Base-by-base conservation (phyloP, 129 eudicot genomes). In the Tagetes patula region DNA sequence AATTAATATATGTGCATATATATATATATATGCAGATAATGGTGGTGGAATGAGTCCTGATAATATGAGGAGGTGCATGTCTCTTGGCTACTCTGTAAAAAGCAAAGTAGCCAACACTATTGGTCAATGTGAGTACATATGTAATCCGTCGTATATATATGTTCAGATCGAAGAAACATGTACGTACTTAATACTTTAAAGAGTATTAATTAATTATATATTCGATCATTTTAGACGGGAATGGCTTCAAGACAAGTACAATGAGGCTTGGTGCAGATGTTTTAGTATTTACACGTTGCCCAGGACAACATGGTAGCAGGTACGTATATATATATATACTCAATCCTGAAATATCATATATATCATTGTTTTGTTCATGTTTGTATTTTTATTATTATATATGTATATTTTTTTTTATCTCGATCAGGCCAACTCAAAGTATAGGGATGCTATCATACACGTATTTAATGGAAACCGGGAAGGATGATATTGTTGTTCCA, bases 181-280 rank as follows among this genome's bases (percentile, higher is more conserved):
- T 20, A 20, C 27, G 27, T 20, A 20, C 27, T 20, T 20, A 20
- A 20, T 20, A 20, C 27, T 20, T 20, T 20, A 20, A 20, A 20
- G 27, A 20, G 27, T 20, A 20, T 20, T 20, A 20, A 20, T 20
- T 20, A 20, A 20, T 20, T 20, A 20, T 20, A 20, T 20, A 20
- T 20, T 20, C 27, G 27, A 20, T 50, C 75, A 10, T 54, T 64
- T 32, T 73, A 88, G 96, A 90, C 81, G 96, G 96, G 67, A 90
- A 90, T 73, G 91, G 96, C 63, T 90, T 90, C 20, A 87, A 90
- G 82, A 85, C 94, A 32, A 90, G 96, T 80, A 90, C 94, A 2
- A 87, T 90, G 94, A 87, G 96, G 86, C 87, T 90, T 63, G 96
- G 96, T 27, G 96, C 86, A 11, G 96, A 90, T 87, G 94, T 85